phyloP scores from a whole-genome alignment of 129 eudicot genomes.

The Escallonia herrerae region DNA sequence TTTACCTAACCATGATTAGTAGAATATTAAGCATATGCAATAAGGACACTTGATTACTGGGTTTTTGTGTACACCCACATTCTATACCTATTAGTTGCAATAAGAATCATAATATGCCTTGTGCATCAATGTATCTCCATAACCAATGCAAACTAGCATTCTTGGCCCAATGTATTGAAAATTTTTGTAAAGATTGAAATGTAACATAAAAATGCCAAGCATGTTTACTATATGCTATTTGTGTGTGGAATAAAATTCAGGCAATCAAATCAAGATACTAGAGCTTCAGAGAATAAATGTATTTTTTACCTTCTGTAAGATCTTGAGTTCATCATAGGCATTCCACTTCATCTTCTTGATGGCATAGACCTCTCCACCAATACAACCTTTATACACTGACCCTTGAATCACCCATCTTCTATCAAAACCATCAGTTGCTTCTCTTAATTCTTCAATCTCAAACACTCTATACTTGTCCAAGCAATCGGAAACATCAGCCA shows the following conservation, averaged over 20 bases:
- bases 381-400: slow-evolving; percentile 69
- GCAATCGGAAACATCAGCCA: slow-evolving; percentile 89
- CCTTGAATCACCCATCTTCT: slow-evolving; percentile 61
- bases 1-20: slow-evolving; percentile 15
- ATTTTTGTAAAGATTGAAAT: no score
- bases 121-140: no score
- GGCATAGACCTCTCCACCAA: slow-evolving; percentile 66
- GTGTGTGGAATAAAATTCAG: no score
- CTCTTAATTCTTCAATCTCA: slow-evolving; percentile 50
- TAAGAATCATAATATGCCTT: no score
- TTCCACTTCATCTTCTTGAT: slow-evolving; percentile 99
- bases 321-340: slow-evolving; percentile 93
- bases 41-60: no score
- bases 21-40: background rate
- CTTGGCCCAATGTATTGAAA: no score
- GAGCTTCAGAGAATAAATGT: background rate
- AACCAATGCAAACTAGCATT: no score
- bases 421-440: slow-evolving; percentile 79
- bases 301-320: slow-evolving; percentile 72
- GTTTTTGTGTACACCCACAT: no score
- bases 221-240: background rate
- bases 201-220: no score
- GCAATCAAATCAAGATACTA: background rate
- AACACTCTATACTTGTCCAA: slow-evolving; percentile 86
- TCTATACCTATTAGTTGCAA: no score